Evolutionary conservation across 2,329 filamentous ascomycete species (phyloP), one percentile per base, ranked within the genome.

Genomic region (Colletotrichum zoysiae): DNA sequence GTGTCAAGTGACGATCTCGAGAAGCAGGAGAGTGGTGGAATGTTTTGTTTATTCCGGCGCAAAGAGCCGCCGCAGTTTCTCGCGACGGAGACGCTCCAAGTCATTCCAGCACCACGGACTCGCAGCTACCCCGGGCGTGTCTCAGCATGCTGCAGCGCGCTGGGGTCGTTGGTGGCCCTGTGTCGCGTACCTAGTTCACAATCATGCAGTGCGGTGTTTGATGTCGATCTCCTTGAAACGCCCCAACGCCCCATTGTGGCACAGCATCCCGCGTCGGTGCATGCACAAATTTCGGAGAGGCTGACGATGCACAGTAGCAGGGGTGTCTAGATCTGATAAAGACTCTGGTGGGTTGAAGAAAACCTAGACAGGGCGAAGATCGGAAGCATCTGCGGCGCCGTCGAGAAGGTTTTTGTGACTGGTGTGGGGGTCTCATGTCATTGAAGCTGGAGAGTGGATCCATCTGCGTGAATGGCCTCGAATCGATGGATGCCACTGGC

Each of bases 221-320:
- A 72, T 56, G 65, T 70, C 65, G 55, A 60, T 72, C 70, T 48
- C 70, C 66, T 72, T 72, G 70, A 72, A 72, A 72, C 70, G 65
- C 60, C 42, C 53, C 48, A 33, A 44, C 61, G 70, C 65, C 65
- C 56, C 65, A 48, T 48, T 71, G 65, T 71, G 69, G 69, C 65
- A 33, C 42, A 48, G 59, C 69, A 59, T 55, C 59, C 55, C 33
- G 42, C 30, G 33, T 42, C 46, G 59, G 60, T 56, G 46, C 65
- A 56, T 60, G 69, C 69, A 71, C 59, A 65, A 55, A 69, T 70
- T 65, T 65, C 66, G 65, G 65, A 72, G 65, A 53, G 33, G 30
- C 30, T 30, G 30, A 59, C n/a, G 66, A 61, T 70, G 55, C 65
- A 56, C 56, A 30, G 18, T 61, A 66, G 48, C 65, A 72, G 60